Evolutionary conservation across 805 yeast genomes (phyloP).

Genomic region (Zygosaccharomyces lentus): DNA sequence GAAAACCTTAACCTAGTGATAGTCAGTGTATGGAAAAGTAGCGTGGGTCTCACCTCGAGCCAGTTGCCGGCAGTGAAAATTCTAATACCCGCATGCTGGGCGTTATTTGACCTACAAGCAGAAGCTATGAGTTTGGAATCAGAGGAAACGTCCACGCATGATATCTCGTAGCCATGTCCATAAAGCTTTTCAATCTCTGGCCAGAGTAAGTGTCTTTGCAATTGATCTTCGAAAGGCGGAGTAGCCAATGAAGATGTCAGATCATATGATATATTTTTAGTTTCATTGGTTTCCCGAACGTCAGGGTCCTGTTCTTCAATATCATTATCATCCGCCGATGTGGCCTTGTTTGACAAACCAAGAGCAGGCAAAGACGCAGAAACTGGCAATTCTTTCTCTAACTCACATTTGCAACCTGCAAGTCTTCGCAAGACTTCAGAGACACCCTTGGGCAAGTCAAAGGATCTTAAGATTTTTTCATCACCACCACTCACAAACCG

Average conservation of each 20-base stretch:
- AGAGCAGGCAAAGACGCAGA: slow-evolving; percentile 89
- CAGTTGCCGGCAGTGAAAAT: slow-evolving; percentile 60
- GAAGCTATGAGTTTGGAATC: slow-evolving; percentile 67
- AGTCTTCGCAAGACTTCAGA: slow-evolving; percentile 54
- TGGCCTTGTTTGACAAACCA: slow-evolving; percentile 90
- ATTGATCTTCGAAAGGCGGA: slow-evolving; percentile 86
- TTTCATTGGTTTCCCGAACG: slow-evolving; percentile 33
- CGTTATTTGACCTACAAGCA: slow-evolving; percentile 84
- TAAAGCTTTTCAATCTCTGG: slow-evolving; percentile 93
- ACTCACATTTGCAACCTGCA: slow-evolving; percentile 41
- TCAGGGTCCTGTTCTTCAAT: slow-evolving; percentile 38
- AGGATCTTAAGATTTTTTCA: slow-evolving; percentile 85
- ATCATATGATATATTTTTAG: slow-evolving; percentile 42
- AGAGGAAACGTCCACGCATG: slow-evolving; percentile 68
- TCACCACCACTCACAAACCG: slow-evolving; percentile 91
- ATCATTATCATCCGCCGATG: slow-evolving; percentile 44
- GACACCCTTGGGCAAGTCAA: slow-evolving; percentile 81
- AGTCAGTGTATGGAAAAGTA: slow-evolving; percentile 75
- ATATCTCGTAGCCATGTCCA: slow-evolving; percentile 96
- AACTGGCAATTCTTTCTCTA: slow-evolving; percentile 52
- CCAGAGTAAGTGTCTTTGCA: slow-evolving; percentile 89
- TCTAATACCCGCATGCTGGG: slow-evolving; percentile 80
- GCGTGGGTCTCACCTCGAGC: slow-evolving; percentile 54
- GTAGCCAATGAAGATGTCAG: slow-evolving; percentile 42
- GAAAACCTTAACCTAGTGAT: slow-evolving; percentile 80